phyloP scores from a whole-genome alignment of 2,329 filamentous ascomycete species.

The Diaporthe longicolla region DNA sequence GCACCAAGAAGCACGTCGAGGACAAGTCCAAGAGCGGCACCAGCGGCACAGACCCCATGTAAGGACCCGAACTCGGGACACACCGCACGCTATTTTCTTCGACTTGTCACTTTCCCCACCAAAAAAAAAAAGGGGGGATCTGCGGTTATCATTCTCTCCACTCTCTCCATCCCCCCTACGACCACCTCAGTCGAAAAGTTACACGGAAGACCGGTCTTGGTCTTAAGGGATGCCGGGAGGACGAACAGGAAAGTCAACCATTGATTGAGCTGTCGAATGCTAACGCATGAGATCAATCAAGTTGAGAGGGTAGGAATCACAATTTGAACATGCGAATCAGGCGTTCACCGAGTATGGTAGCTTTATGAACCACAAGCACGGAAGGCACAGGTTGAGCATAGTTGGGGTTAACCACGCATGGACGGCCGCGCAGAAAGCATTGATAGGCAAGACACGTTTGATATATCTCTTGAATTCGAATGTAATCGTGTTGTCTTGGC shows the following conservation, averaged over 20 bases:
- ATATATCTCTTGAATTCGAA: slow-evolving; percentile 9
- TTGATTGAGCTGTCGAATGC: slow-evolving; percentile 2
- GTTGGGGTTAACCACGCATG: slow-evolving; percentile 17
- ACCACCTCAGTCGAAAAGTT: background rate
- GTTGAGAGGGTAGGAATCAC: slow-evolving; percentile 34
- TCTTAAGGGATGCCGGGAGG: background rate
- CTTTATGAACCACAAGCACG: slow-evolving; percentile 7
- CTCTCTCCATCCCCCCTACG: background rate
- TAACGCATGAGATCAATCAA: slow-evolving; percentile 29
- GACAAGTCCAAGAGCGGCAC: slow-evolving; percentile 63
- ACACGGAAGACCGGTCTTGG: background rate
- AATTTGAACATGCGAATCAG: slow-evolving; percentile 28
- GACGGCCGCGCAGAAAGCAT: background rate
- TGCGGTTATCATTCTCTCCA: background rate
- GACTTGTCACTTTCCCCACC: slow-evolving; percentile 7
- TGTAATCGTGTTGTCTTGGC: background rate
- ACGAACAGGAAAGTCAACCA: background rate
- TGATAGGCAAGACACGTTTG: background rate
- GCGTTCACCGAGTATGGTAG: slow-evolving; percentile 21
- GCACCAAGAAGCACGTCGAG: slow-evolving; percentile 68
- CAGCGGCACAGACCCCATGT: slow-evolving; percentile 58
- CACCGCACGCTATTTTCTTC: background rate
- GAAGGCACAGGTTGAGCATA: background rate
- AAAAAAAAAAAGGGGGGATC: background rate
- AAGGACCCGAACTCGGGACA: slow-evolving; percentile 14